A percentile compares a stretch with the other conserved stretches of the same genome.
phyloP scores from a whole-genome alignment of 148 eudicot species.

The Camellia lanceoleosa region DNA sequence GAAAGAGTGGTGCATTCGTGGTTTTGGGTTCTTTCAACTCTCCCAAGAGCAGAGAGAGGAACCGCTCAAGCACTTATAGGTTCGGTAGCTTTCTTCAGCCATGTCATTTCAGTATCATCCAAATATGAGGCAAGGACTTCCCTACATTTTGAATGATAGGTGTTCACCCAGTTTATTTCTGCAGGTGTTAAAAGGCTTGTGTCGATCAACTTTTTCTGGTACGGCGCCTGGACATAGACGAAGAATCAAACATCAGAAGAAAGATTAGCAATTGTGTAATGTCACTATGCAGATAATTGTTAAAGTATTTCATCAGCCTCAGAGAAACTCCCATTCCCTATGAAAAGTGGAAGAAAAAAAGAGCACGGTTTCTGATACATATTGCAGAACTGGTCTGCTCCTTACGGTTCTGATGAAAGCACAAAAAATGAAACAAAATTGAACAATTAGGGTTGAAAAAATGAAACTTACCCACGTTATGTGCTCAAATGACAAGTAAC shows the following conservation, averaged over 20 bases:
- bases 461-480: constrained; percentile 76
- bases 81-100: constrained; percentile 80
- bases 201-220: constrained; percentile 77
- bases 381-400: not conserved
- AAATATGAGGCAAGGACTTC: constrained; percentile 62
- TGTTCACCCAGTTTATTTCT: constrained; percentile 76
- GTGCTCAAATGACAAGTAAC: constrained; percentile 87
- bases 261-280: not conserved
- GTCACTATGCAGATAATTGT: not conserved
- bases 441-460: not conserved
- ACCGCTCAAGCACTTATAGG: constrained; percentile 43
- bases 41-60: not conserved
- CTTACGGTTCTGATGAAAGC: not conserved
- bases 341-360: not conserved
- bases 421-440: not conserved
- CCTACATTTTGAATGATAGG: constrained; percentile 66
- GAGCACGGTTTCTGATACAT: not conserved
- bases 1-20: not conserved
- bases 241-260: constrained; percentile 2
- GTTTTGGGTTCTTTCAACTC: not conserved
- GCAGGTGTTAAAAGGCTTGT: constrained; percentile 59
- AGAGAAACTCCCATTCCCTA: no score
- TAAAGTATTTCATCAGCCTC: not conserved
- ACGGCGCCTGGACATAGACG: constrained; percentile 63
- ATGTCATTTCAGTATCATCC: constrained; percentile 59